These are phyloP conservation scores for Diaporthe vexans DNA, from an alignment of 2,329 filamentous ascomycete species.

Conservation along the genomic window DNA sequence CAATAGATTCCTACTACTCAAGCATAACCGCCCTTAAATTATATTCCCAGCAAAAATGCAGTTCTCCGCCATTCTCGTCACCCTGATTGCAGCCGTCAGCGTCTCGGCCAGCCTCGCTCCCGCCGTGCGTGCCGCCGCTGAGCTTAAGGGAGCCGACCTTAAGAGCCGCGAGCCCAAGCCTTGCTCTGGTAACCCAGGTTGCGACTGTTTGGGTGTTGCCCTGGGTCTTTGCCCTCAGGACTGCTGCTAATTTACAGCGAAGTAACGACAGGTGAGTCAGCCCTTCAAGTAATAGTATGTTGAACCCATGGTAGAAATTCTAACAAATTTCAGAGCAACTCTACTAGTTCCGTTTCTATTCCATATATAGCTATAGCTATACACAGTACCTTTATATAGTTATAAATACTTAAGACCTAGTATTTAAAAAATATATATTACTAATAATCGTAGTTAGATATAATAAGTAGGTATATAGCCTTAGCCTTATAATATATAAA, in stretches of 20 bases:
- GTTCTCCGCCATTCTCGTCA: constrained; percentile 15
- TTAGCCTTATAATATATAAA: too few species aligned
- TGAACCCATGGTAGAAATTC: background rate
- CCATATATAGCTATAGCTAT: too few species aligned
- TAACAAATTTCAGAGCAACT: background rate
- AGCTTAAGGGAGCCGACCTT: constrained; percentile 5
- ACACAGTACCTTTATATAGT: too few species aligned
- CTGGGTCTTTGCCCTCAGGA: background rate
- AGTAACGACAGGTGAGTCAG: background rate
- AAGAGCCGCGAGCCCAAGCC: constrained; percentile 13
- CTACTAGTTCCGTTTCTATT: too few species aligned
- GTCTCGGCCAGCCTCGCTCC: constrained; percentile 25
- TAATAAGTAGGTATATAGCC: too few species aligned
- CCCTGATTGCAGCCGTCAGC: constrained; percentile 13
- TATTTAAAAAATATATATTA: too few species aligned
- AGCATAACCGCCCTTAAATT: background rate
- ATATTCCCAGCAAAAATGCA: constrained; percentile 4
- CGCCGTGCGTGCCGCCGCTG: constrained; percentile 10
- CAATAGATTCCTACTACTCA: too few species aligned
- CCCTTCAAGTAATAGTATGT: background rate
- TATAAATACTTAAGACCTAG: too few species aligned
- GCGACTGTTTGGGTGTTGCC: constrained; percentile 7
- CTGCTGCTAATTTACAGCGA: background rate
- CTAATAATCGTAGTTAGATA: too few species aligned
- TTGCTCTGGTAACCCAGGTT: constrained; percentile 20